Evolutionary conservation across 2,329 filamentous ascomycete genomes (phyloP).

Genomic region (Monilinia polystroma): DNA sequence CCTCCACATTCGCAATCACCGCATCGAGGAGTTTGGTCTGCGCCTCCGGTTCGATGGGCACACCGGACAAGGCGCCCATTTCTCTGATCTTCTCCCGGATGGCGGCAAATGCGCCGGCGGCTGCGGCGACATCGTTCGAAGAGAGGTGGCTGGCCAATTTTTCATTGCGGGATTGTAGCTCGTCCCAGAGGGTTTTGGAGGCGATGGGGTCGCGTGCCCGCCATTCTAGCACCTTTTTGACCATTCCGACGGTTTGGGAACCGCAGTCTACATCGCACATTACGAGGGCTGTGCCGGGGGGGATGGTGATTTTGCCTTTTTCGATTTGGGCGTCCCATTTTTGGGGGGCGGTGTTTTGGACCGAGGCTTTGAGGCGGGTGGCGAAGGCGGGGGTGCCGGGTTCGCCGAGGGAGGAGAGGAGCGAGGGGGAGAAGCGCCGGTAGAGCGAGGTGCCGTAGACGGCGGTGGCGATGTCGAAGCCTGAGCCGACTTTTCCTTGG

Average conservation of each 20-base stretch:
- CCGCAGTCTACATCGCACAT: constrained; percentile 98
- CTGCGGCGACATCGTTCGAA: constrained; percentile 47
- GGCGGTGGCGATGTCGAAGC: constrained; percentile 91
- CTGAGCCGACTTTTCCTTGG: constrained; percentile 93
- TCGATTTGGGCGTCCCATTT: constrained; percentile 79
- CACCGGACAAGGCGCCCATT: constrained; percentile 72
- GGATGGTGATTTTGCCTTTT: constrained; percentile 69
- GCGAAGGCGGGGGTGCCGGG: constrained; percentile 67
- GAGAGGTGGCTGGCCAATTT: constrained; percentile 63
- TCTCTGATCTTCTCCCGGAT: constrained; percentile 65
- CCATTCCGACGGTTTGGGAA: constrained; percentile 91
- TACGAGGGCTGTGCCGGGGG: constrained; percentile 70
- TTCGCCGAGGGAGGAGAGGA: constrained; percentile 67
- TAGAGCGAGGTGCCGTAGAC: constrained; percentile 92
- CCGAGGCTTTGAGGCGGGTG: constrained; percentile 59
- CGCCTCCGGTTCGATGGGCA: constrained; percentile 83
- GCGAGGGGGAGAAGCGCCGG: constrained; percentile 80
- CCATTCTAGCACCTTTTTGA: constrained; percentile 87
- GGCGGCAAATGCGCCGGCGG: constrained; percentile 49
- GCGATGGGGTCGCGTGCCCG: constrained; percentile 60
- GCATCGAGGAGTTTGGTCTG: constrained; percentile 85
- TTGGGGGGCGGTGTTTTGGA: constrained; percentile 55
- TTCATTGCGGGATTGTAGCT: constrained; percentile 73
- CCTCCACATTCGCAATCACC: constrained; percentile 58
- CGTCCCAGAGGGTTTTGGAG: constrained; percentile 71